Conservation (phyloP, 345 rosid species). For the Isatis tinctoria region DNA sequence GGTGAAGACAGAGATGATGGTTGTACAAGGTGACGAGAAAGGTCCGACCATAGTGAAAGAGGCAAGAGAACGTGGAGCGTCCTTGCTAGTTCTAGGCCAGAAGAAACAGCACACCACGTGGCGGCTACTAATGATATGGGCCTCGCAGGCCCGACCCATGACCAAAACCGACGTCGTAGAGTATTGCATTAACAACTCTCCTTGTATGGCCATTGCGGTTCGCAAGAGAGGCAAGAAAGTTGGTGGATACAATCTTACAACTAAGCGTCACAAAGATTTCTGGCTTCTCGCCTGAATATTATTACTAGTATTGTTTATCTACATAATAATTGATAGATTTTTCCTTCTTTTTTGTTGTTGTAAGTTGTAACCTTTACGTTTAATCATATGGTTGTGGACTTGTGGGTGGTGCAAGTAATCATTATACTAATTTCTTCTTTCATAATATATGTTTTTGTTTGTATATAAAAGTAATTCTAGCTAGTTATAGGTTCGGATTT, state of each 20-base stretch:
- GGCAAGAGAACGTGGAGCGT: conserved; percentile 60
- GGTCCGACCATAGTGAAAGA: conserved; percentile 80
- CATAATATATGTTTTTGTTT: too few species aligned
- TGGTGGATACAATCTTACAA: conserved; percentile 91
- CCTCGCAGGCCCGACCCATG: conserved; percentile 18
- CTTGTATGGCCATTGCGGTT: conserved; percentile 89
- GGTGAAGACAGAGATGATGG: conserved; percentile 57
- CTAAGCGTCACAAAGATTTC: conserved; percentile 92
- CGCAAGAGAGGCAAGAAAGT: conserved; percentile 72
- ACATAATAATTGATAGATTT: not conserved
- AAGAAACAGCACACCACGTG: conserved; percentile 70
- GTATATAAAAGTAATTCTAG: too few species aligned
- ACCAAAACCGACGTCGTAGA: conserved; percentile 58
- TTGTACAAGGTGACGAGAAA: conserved; percentile 77
- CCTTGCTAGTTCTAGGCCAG: conserved; percentile 70
- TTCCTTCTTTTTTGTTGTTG: not conserved
- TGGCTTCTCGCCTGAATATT: conserved; percentile 74
- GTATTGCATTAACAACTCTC: conserved; percentile 78
- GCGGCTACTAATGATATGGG: conserved; percentile 83
- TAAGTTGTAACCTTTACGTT: not conserved
- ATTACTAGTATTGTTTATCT: not conserved
- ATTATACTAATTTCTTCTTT: not conserved
- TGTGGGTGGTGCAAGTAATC: conserved; percentile 3
- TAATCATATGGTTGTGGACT: conserved; percentile 6
- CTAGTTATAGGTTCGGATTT: too few species aligned